Percentiles rank a stretch among this genome's conserved stretches.
Conservation (phyloP, 805 yeast genomes). For the Zygosaccharomyces siamensis region DNA sequence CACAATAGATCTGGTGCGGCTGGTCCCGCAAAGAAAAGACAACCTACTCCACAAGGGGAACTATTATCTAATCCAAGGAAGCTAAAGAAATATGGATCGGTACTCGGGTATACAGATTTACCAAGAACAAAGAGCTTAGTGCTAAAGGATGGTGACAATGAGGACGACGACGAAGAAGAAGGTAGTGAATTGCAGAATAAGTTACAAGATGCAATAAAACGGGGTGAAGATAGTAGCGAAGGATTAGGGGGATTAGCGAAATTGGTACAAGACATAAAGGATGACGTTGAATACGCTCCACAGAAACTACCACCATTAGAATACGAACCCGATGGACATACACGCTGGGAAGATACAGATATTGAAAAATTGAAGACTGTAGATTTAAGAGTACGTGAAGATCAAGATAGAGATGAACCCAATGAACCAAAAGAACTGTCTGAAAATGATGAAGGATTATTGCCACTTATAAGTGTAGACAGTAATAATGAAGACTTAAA, state of each 20-base stretch:
- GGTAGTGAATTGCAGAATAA: constrained; percentile 16
- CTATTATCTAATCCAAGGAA: constrained; percentile 26
- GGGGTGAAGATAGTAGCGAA: constrained; percentile 27
- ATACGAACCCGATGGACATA: constrained; percentile 43
- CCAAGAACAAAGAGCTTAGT: constrained; percentile 30
- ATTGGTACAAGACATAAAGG: constrained; percentile 14
- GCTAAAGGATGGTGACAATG: constrained; percentile 27
- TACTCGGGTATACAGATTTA: constrained; percentile 25
- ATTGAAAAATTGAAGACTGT: constrained; percentile 24
- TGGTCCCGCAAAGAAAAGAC: constrained; percentile 11
- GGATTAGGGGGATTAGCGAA: constrained; percentile 18
- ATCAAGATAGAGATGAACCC: constrained; percentile 11
- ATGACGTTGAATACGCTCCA: constrained; percentile 45
- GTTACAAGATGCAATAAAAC: constrained; percentile 33
- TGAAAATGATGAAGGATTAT: constrained; percentile 14
- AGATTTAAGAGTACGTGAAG: constrained; percentile 9
- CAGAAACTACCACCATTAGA: constrained; percentile 36
- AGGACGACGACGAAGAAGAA: constrained; percentile 19
- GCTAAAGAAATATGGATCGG: constrained; percentile 34
- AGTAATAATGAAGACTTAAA: constrained; percentile 21
- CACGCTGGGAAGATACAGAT: constrained; percentile 38
- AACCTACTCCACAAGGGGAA: constrained; percentile 11
- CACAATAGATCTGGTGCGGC: constrained; percentile 21
- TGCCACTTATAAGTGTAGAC: constrained; percentile 12
- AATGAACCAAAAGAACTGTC: constrained; percentile 21